Percentiles rank a stretch among this genome's conserved stretches.
phyloP scores from a whole-genome alignment of 2,329 filamentous ascomycete genomes.

The Aspergillus persii region DNA sequence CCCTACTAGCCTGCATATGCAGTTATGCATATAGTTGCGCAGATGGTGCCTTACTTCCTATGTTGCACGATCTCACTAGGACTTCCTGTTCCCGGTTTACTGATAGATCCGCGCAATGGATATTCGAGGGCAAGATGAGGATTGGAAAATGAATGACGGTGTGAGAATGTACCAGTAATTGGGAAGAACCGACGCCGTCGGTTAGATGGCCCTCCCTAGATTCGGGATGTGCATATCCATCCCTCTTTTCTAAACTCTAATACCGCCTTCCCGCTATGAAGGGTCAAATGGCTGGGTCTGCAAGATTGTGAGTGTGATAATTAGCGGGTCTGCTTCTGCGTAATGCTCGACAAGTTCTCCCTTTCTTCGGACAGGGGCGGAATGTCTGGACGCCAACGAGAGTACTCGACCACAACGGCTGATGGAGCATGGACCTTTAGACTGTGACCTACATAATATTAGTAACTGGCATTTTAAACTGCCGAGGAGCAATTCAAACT shows the following conservation, averaged over 20 bases:
- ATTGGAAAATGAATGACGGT: neutral
- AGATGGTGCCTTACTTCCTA: neutral
- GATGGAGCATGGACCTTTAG: neutral
- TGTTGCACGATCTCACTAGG: neutral
- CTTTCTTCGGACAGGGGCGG: neutral
- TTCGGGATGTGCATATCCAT: slow-evolving; percentile 4
- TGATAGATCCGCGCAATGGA: neutral
- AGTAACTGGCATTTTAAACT: neutral
- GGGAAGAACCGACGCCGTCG: neutral
- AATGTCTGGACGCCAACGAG: neutral
- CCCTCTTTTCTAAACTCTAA: slow-evolving; percentile 9
- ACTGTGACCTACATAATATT: neutral
- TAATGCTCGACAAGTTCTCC: neutral
- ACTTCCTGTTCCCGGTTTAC: neutral
- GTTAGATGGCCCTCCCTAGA: slow-evolving; percentile 11
- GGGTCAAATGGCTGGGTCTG: neutral
- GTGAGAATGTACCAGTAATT: neutral
- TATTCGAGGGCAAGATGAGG: neutral
- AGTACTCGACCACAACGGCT: neutral
- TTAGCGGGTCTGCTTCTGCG: neutral
- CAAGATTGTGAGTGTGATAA: neutral
- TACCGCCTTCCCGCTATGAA: neutral
- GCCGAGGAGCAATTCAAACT: neutral
- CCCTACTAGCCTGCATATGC: no score
- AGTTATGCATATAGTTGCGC: neutral